Evolutionary conservation across 305 asterid species (phyloP), one percentile per base, ranked within the genome.

Genomic region (Fraxinus latifolia): DNA sequence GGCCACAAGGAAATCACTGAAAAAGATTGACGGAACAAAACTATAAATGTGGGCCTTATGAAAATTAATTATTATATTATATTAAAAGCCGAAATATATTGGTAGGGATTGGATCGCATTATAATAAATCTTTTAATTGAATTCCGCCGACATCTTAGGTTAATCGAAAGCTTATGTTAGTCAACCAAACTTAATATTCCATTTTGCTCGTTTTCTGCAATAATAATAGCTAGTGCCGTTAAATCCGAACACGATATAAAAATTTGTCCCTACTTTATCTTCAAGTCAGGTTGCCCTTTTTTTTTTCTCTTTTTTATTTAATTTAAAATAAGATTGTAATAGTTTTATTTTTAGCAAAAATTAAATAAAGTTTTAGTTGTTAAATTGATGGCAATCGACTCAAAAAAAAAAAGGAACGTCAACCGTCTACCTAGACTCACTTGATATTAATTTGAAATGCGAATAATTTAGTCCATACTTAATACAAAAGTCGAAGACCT

Each of bases 131-230:
- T 53, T 53, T n/a, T 5, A 17, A 6, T 58, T 58, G 6, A 58
- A 58, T 19, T 27, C 14, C 70, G 29, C 70, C 70, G 29, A 58
- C 12, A 17, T 58, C 12, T 58, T 58, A 58, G 70, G 70, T 58
- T 58, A 19, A 19, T 58, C 12, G 14, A 58, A 5, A 19, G 27
- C 25, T 58, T 19, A 15, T 15, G 62, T n/a, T 55, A 55, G 67
- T 55, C 67, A 55, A 55, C 67, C 67, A 55, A 78, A 67, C 73
- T 11, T 17, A 37, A 79, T 42, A 79, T 79, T 67, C 82, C 19
- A 15, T 34, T 71, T 65, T 50, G 15, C 47, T 5, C 37, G 7
- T 2, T 50, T 55, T 55, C 25, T 17, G 42, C 42, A 36, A 53
- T 5, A 17, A n/a, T 39, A 9, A n/a, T 53, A 53, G 65, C 25